Evolutionary conservation across 2,329 filamentous ascomycete species (phyloP).

Genomic region (Aspergillus costaricaensis): DNA sequence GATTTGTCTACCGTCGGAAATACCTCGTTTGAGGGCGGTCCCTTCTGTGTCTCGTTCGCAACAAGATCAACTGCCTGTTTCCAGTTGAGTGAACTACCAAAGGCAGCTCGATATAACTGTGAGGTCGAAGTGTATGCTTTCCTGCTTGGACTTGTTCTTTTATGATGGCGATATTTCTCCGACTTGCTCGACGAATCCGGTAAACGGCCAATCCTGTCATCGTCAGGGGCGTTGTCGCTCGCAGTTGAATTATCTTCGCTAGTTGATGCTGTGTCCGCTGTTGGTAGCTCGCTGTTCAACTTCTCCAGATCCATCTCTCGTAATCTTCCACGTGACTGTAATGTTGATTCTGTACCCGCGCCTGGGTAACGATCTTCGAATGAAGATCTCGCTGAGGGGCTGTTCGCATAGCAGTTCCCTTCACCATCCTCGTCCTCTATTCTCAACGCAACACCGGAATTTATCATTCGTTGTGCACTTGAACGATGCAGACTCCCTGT

Average conservation of each 20-base stretch:
- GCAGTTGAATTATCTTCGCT: neutral
- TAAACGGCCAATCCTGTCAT: neutral
- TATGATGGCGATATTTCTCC: conserved; percentile 10
- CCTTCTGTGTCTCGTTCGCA: conserved; percentile 21
- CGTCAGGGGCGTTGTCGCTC: neutral
- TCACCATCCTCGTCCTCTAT: conserved; percentile 25
- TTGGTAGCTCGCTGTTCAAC: neutral
- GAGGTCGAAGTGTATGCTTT: conserved; percentile 25
- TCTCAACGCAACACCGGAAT: conserved; percentile 26
- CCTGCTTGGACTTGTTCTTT: conserved; percentile 19
- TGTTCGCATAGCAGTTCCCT: conserved; percentile 11
- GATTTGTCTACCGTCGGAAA: conserved; percentile 19
- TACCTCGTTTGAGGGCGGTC: conserved; percentile 39
- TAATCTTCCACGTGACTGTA: neutral
- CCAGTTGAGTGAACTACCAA: conserved; percentile 28
- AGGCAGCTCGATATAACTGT: conserved; percentile 25
- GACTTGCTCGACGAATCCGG: neutral
- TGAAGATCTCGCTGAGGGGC: conserved; percentile 1
- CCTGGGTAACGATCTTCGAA: conserved; percentile 6
- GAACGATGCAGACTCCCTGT: conserved; percentile 19
- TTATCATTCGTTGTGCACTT: conserved; percentile 31
- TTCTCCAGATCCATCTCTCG: neutral
- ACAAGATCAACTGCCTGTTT: conserved; percentile 41
- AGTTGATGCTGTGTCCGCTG: neutral
- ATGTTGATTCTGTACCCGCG: neutral